Evolutionary conservation across 257 asterid genomes (phyloP).

Genomic region (Capsicum pubescens): DNA sequence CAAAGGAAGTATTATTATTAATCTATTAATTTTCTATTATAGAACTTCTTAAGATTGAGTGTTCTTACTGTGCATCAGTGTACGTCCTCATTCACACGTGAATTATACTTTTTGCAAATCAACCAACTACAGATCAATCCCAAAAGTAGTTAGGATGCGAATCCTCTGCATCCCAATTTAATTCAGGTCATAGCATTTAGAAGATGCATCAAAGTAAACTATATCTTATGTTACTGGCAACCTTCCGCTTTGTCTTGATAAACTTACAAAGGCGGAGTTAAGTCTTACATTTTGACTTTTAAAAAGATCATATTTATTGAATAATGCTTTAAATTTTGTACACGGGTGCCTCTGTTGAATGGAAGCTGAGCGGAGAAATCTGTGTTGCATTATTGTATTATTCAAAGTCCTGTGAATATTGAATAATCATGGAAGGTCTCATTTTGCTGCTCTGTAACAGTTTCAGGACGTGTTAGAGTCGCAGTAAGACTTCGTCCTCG

Average conservation of each 20-base stretch:
- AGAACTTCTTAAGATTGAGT: not conserved
- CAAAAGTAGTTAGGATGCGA: not conserved
- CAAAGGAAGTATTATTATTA: not conserved
- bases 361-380: not conserved
- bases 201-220: not conserved
- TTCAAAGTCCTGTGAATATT: slow-evolving; percentile 22
- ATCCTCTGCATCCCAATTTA: not conserved
- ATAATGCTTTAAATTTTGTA: not conserved
- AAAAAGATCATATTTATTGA: not conserved
- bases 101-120: not conserved
- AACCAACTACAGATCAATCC: not conserved
- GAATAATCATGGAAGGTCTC: slow-evolving; percentile 13
- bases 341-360: not conserved
- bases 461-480: slow-evolving; percentile 82
- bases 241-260: not conserved
- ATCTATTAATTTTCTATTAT: not conserved
- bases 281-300: not conserved
- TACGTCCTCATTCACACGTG: not conserved
- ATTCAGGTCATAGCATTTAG: not conserved
- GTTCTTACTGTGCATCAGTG: not conserved
- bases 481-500: slow-evolving; percentile 88
- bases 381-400: slow-evolving; percentile 29
- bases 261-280: not conserved
- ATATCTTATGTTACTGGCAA: not conserved
- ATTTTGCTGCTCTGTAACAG: slow-evolving; percentile 40